Percentiles rank a stretch among this genome's conserved stretches.
phyloP scores from a whole-genome alignment of 345 rosid genomes.

The Camelina sativa region DNA sequence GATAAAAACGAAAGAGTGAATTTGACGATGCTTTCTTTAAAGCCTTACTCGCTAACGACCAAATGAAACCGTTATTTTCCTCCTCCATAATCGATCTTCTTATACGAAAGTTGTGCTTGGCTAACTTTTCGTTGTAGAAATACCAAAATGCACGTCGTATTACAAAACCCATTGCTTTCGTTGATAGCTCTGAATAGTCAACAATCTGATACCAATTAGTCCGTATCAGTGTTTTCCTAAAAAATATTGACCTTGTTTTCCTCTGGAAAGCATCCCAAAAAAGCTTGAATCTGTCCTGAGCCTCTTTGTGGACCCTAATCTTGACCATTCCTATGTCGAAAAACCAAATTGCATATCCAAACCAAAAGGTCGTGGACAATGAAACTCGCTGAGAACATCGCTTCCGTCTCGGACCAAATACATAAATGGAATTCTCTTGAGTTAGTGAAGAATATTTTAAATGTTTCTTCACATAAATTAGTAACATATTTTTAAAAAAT shows the following conservation, averaged over 20 bases:
- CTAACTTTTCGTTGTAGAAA: background rate
- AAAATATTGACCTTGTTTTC: background rate
- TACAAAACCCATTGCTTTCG: background rate
- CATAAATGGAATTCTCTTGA: too few relatives aligned
- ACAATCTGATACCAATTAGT: background rate
- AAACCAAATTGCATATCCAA: too few relatives aligned
- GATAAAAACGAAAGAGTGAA: background rate
- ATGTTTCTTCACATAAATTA: too few relatives aligned
- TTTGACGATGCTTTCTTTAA: background rate
- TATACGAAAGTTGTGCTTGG: background rate
- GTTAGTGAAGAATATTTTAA: too few relatives aligned
- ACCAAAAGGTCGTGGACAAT: too few relatives aligned
- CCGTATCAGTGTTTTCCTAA: background rate
- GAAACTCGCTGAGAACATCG: too few relatives aligned
- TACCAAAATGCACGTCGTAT: background rate
- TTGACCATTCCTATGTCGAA: too few relatives aligned
- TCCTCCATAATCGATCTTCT: background rate
- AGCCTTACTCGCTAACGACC: background rate
- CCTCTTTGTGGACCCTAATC: too few relatives aligned
- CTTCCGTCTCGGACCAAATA: too few relatives aligned
- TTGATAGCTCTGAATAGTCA: background rate
- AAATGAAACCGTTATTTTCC: background rate
- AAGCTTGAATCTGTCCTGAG: too few relatives aligned
- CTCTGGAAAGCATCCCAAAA: too few relatives aligned
- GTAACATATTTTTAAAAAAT: too few relatives aligned